These are phyloP conservation scores for Claviceps sorghi DNA, from an alignment of 2,329 filamentous ascomycete genomes.

Conservation along the genomic window DNA sequence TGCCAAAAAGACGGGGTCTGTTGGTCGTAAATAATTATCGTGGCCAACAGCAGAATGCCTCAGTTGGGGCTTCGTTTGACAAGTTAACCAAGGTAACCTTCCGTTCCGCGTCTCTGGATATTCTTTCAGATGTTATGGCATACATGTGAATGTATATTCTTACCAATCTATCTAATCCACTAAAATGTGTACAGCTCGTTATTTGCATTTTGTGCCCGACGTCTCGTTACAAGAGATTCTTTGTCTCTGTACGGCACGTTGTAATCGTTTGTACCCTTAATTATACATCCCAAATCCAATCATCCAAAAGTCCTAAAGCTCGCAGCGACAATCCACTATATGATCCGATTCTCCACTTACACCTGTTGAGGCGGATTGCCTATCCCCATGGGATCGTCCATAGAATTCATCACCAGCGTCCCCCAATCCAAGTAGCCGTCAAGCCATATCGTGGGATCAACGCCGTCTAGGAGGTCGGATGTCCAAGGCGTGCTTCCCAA, in stretches of 20 bases:
- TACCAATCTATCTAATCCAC: background rate
- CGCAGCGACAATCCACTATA: background rate
- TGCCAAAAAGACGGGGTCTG: slow-evolving; percentile 29
- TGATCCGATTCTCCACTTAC: background rate
- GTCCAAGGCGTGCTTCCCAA: slow-evolving; percentile 16
- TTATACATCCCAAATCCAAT: background rate
- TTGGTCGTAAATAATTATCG: background rate
- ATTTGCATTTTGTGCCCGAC: background rate
- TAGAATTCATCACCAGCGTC: slow-evolving; percentile 17
- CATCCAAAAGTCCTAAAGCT: background rate
- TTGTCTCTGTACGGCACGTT: background rate
- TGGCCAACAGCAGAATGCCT: background rate
- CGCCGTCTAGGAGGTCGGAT: slow-evolving; percentile 17
- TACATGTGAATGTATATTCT: background rate
- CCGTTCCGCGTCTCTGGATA: background rate
- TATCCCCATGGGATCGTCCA: slow-evolving; percentile 9
- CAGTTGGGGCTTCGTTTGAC: background rate
- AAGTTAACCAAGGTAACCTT: background rate
- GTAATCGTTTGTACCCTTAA: background rate
- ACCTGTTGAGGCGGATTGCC: slow-evolving; percentile 6
- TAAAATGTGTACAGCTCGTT: background rate
- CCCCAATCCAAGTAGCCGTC: slow-evolving; percentile 23
- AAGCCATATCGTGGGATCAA: slow-evolving; percentile 21
- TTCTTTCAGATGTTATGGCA: background rate
- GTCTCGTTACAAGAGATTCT: background rate